phyloP scores from a whole-genome alignment of 345 rosid genomes.

The Eucalyptus sp. region DNA sequence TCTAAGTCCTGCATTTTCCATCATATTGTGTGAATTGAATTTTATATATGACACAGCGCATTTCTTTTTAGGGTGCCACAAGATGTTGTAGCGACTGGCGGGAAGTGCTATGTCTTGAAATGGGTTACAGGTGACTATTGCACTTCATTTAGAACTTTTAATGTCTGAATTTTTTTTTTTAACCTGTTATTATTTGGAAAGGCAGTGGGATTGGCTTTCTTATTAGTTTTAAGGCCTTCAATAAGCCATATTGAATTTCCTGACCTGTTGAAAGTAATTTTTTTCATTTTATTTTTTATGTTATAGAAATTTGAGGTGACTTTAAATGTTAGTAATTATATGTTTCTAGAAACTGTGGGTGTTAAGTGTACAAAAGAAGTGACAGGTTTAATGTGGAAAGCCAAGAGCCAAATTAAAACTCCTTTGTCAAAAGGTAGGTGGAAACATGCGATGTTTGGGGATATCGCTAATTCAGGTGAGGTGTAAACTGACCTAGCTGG shows the following conservation, averaged over 20 bases:
- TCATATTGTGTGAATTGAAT: background rate
- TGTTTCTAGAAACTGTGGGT: background rate
- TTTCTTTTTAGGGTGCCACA: constrained; percentile 73
- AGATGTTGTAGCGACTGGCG: constrained; percentile 90
- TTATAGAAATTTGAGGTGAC: background rate
- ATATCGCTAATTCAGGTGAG: background rate
- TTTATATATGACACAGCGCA: background rate
- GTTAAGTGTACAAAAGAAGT: background rate
- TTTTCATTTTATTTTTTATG: background rate
- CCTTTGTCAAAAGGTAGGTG: background rate
- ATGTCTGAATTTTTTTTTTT: background rate
- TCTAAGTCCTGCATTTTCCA: background rate
- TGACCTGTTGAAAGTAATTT: background rate
- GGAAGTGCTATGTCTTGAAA: constrained; percentile 71
- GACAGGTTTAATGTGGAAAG: background rate
- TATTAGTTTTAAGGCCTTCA: background rate
- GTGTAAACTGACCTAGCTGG: background rate
- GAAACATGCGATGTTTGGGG: background rate
- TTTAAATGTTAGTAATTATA: background rate
- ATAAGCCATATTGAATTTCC: background rate
- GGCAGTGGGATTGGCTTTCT: background rate
- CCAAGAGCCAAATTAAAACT: background rate
- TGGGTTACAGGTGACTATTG: constrained; percentile 69
- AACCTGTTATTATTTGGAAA: background rate
- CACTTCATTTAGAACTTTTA: background rate